Conservation (phyloP, 768 basidiomycete species). For the Exsudoporus frostii region DNA sequence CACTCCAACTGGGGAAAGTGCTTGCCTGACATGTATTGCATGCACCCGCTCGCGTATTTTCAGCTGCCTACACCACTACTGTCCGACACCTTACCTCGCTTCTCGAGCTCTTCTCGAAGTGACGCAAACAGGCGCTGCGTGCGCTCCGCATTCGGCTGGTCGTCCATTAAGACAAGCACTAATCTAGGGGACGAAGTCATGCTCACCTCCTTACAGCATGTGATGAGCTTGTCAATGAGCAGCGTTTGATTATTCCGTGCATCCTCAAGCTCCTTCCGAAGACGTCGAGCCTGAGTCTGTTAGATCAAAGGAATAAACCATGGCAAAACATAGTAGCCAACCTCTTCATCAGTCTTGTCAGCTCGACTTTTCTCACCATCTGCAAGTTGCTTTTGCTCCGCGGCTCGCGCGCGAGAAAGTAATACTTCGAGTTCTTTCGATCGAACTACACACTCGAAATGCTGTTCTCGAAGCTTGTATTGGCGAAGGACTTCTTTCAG, state of each 20-base stretch:
- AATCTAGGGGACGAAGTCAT: background rate
- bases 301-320: slow-evolving; percentile 3
- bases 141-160: slow-evolving; percentile 76
- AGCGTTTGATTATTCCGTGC: slow-evolving; percentile 73
- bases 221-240: slow-evolving; percentile 79
- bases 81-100: slow-evolving; percentile 53
- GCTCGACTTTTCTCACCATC: slow-evolving; percentile 70
- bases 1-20: slow-evolving; percentile 10
- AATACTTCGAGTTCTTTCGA: slow-evolving; percentile 90
- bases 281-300: slow-evolving; percentile 52
- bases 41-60: slow-evolving; percentile 19
- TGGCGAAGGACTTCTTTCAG: slow-evolving; percentile 84
- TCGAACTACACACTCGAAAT: slow-evolving; percentile 89
- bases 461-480: slow-evolving; percentile 86
- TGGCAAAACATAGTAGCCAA: slow-evolving; percentile 31
- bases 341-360: slow-evolving; percentile 73
- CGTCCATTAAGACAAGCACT: slow-evolving; percentile 12
- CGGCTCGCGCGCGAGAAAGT: slow-evolving; percentile 80
- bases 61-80: slow-evolving; percentile 43
- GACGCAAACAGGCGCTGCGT: slow-evolving; percentile 79
- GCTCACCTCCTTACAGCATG: slow-evolving; percentile 84
- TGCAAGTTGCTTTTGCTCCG: slow-evolving; percentile 81
- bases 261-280: slow-evolving; percentile 77
- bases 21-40: slow-evolving; percentile 16
- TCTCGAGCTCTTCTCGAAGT: slow-evolving; percentile 80